These are phyloP conservation scores for Asclepias syriaca DNA, from an alignment of 257 asterid genomes.

Conservation along the genomic window DNA sequence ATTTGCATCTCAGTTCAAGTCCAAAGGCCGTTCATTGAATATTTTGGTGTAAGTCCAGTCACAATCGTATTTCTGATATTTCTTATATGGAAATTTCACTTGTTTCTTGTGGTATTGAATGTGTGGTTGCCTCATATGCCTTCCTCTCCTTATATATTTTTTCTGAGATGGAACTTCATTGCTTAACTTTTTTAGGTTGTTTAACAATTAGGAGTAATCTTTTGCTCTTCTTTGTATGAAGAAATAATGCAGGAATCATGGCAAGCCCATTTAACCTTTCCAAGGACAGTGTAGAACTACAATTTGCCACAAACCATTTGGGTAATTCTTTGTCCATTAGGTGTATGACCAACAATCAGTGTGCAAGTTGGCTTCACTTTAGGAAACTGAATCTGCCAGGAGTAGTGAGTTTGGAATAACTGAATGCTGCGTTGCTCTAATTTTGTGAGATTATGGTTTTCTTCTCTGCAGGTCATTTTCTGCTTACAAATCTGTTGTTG, in stretches of 20 bases:
- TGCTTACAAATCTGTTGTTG: conserved; percentile 59
- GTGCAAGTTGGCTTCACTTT: neutral
- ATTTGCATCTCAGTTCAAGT: conserved; percentile 60
- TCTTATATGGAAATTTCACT: neutral
- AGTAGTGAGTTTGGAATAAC: neutral
- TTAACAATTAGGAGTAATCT: neutral
- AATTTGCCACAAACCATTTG: conserved; percentile 81
- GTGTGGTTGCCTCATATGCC: neutral
- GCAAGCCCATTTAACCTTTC: conserved; percentile 65
- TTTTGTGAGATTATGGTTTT: neutral
- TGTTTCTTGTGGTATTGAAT: neutral
- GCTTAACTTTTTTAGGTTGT: neutral
- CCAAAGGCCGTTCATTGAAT: conserved; percentile 62
- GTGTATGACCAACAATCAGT: neutral
- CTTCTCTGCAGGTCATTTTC: conserved; percentile 76
- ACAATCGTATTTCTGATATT: neutral
- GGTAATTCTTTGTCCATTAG: conserved; percentile 36
- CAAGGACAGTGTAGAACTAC: conserved; percentile 70
- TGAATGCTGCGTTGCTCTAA: neutral
- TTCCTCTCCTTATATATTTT: neutral
- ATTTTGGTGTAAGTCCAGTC: conserved; percentile 56
- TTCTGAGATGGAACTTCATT: neutral
- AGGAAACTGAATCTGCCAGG: neutral
- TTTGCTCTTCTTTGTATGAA: conserved; percentile 26
- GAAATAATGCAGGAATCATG: conserved; percentile 92